Evolutionary conservation across 306 rosid species (phyloP), one percentile per base, ranked within the genome.

Genomic region (Cyclanthera cordifolia): DNA sequence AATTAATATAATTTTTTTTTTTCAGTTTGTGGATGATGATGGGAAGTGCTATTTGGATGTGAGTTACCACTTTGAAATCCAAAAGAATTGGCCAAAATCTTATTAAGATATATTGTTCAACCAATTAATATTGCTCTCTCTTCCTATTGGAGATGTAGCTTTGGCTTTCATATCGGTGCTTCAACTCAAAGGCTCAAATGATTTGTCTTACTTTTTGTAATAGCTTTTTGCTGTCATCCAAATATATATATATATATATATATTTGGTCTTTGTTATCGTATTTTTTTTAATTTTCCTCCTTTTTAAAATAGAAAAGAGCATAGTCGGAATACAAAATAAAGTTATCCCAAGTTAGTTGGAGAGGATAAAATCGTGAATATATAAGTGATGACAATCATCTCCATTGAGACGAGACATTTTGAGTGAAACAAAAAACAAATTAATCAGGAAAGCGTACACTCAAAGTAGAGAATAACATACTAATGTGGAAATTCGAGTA

Each of bases 1-100:
- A 4, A 6, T 8, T 1, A 25, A 45, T 1, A 15, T 6, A 15
- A 4, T 24, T 6, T 58, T 67, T 53, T 60, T 6, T 15, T 16
- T 23, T 21, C 85, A 91, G 97, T 91, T 88, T 78, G 81, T 86
- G 77, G 97, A 91, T 82, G 97, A 91, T 74, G 97, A 91, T 85
- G 81, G 86, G 48, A 88, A 86, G 76, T 88, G 96, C 85, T 83
- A 85, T 75, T 77, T 91, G 90, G 95, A 91, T 63, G 73, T 77
- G 7, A 82, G 76, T 56, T 91, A 91, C 84, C 70, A 79, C 80
- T 91, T 91, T 72, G 97, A 91, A 61, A 91, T 91, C 74, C 91
- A 78, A 78, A 91, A 86, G 89, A 83, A 78, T 43, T 91, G 96
- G 97, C 79, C 94, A 69, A 67, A 74, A 66, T 45, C 79, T 27